Conservation (phyloP, 805 yeast genomes). For the Pichia membranifaciens region DNA sequence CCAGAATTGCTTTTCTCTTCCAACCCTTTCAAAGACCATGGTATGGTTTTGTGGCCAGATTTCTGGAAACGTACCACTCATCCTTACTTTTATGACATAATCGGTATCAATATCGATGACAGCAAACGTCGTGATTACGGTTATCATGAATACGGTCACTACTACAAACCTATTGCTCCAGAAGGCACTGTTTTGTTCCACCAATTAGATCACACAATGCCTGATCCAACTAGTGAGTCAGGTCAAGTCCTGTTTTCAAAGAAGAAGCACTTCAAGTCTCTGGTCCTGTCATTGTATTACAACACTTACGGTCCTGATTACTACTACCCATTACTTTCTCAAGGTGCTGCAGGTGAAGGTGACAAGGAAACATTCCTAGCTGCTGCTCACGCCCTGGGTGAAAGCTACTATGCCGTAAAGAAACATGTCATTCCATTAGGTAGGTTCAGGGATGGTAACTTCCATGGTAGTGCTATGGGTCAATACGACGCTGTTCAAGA, state of each 20-base stretch:
- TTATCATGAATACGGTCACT: slow-evolving; percentile 6
- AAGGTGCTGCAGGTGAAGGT: slow-evolving; percentile 47
- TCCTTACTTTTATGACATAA: slow-evolving; percentile 48
- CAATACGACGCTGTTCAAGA: slow-evolving; percentile 69
- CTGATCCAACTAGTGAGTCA: slow-evolving; percentile 60
- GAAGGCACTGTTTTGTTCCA: slow-evolving; percentile 41
- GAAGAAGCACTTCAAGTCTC: slow-evolving; percentile 45
- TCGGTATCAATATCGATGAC: slow-evolving; percentile 35
- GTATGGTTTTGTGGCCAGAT: slow-evolving; percentile 65
- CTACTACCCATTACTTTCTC: slow-evolving; percentile 48
- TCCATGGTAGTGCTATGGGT: slow-evolving; percentile 71
- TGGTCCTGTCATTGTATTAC: slow-evolving; percentile 53
- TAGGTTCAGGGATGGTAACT: slow-evolving; percentile 37
- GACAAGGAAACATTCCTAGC: slow-evolving; percentile 61
- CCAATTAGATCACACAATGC: slow-evolving; percentile 54
- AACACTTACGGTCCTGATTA: slow-evolving; percentile 54
- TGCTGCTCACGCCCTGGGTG: slow-evolving; percentile 46
- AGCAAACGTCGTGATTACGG: slow-evolving; percentile 8
- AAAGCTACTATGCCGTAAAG: slow-evolving; percentile 57
- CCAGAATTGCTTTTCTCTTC: slow-evolving; percentile 28
- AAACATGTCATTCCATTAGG: slow-evolving; percentile 53
- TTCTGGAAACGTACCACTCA: slow-evolving; percentile 62
- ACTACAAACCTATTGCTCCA: slow-evolving; percentile 45
- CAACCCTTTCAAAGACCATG: slow-evolving; percentile 42
- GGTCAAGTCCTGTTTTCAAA: slow-evolving; percentile 60